Evolutionary conservation across 176 grass and related monocot genomes (phyloP).

Genomic region (Bonia amplexicaulis): DNA sequence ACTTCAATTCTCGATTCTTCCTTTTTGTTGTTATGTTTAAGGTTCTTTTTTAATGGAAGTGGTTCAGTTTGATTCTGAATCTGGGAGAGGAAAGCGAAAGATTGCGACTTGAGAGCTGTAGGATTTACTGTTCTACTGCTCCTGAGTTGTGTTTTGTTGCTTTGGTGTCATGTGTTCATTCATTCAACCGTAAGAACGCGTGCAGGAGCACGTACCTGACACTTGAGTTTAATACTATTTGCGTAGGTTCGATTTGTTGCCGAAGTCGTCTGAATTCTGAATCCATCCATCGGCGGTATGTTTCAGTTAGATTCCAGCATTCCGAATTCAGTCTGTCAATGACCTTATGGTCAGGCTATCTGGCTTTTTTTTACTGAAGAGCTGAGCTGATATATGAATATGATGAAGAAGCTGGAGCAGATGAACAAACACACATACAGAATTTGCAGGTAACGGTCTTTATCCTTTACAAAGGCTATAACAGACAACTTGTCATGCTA

Average conservation of each 20-base stretch:
- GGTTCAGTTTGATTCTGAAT: background rate
- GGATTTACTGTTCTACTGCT: background rate
- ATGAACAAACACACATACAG: background rate
- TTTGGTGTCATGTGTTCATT: background rate
- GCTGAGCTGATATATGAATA: background rate
- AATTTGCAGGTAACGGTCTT: background rate
- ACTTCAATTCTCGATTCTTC: no score
- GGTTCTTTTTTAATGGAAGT: background rate
- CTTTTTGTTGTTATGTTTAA: background rate
- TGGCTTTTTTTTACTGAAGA: background rate
- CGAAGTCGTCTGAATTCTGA: background rate
- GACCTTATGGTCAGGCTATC: background rate
- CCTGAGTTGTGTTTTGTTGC: background rate
- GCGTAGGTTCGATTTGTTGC: background rate
- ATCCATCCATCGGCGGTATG: background rate
- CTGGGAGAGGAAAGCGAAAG: background rate
- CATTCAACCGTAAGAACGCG: background rate
- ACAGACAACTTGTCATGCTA: background rate
- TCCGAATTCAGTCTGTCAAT: background rate
- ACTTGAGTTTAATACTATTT: background rate
- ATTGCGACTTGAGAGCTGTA: background rate
- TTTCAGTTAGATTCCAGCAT: background rate
- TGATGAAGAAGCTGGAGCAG: background rate
- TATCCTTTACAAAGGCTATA: background rate
- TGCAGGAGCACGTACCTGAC: background rate